phyloP scores from a whole-genome alignment of 1,284 basidiomycete species.

The Cutaneotrichosporon mucoides region DNA sequence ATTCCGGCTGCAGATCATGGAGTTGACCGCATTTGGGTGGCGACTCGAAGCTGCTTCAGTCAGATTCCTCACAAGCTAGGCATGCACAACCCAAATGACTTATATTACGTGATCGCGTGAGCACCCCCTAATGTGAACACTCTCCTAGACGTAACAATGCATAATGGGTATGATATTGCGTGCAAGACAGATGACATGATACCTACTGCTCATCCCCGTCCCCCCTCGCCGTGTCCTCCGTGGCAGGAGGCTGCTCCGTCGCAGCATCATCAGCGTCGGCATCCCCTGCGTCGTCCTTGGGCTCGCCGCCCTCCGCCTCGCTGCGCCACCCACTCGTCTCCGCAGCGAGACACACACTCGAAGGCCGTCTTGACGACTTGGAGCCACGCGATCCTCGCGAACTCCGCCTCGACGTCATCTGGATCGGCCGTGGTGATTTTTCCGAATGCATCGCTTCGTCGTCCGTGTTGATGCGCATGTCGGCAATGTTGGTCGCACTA shows the following conservation, averaged over 20 bases:
- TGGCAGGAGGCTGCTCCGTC: neutral
- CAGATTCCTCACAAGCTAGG: too few relatives aligned
- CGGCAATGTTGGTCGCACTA: slow-evolving; percentile 23
- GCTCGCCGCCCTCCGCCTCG: neutral
- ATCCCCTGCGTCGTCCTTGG: neutral
- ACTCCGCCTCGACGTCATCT: neutral
- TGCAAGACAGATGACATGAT: too few relatives aligned
- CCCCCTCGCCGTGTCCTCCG: slow-evolving; percentile 1
- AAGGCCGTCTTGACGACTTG: neutral
- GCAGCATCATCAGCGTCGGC: neutral
- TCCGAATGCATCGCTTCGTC: slow-evolving; percentile 3
- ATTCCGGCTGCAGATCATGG: too few relatives aligned
- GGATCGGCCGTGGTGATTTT: neutral
- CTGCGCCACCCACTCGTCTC: neutral
- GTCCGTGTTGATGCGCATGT: slow-evolving; percentile 12
- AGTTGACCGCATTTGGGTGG: too few relatives aligned
- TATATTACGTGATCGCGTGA: too few relatives aligned
- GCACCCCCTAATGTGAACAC: too few relatives aligned
- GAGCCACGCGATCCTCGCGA: neutral
- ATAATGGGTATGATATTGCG: too few relatives aligned
- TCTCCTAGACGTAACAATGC: too few relatives aligned
- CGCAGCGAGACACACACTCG: slow-evolving; percentile 1
- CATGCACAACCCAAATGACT: too few relatives aligned
- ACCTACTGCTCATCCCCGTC: neutral
- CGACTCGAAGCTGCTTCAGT: too few relatives aligned